phyloP scores from a whole-genome alignment of 805 yeast genomes.

The Pichia nanzhaoensis region DNA sequence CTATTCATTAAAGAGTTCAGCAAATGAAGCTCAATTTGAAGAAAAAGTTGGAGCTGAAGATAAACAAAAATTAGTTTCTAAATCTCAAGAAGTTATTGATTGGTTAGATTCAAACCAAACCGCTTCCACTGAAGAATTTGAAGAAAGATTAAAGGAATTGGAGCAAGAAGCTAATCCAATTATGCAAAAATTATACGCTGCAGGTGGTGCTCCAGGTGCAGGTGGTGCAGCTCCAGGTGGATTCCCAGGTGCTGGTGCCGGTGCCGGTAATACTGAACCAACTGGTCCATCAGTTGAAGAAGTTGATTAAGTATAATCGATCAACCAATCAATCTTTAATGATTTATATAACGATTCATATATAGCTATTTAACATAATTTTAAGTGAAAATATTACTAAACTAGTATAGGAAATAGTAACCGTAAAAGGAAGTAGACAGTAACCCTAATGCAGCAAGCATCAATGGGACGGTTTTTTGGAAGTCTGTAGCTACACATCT shows the following conservation, averaged over 20 bases:
- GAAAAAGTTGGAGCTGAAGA: slow-evolving; percentile 36
- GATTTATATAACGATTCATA: not conserved
- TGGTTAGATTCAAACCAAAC: slow-evolving; percentile 95
- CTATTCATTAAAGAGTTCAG: slow-evolving; percentile 86
- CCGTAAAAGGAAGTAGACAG: slow-evolving; percentile 61
- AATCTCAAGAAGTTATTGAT: slow-evolving; percentile 67
- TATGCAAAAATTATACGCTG: slow-evolving; percentile 94
- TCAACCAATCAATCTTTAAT: not conserved
- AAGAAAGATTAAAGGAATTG: slow-evolving; percentile 92
- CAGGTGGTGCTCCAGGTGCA: slow-evolving; percentile 79
- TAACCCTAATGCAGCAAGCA: slow-evolving; percentile 56
- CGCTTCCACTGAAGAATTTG: slow-evolving; percentile 86
- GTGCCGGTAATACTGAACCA: slow-evolving; percentile 28
- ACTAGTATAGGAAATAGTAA: slow-evolving; percentile 25
- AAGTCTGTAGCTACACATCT: slow-evolving; percentile 50
- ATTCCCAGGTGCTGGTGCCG: slow-evolving; percentile 34
- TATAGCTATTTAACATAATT: too few species aligned
- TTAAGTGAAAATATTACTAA: too few species aligned
- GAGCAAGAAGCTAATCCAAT: slow-evolving; percentile 94
- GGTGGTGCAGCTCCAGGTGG: slow-evolving; percentile 42
- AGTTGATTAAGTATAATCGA: slow-evolving; percentile 53
- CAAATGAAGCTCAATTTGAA: slow-evolving; percentile 86
- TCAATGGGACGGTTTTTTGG: slow-evolving; percentile 67
- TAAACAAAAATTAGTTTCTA: slow-evolving; percentile 58
- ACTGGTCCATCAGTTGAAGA: slow-evolving; percentile 73